These are phyloP conservation scores for Encephalitozoon cuniculi DNA, from an alignment of 371 early-diverging fungal species.

Conservation along the genomic window DNA sequence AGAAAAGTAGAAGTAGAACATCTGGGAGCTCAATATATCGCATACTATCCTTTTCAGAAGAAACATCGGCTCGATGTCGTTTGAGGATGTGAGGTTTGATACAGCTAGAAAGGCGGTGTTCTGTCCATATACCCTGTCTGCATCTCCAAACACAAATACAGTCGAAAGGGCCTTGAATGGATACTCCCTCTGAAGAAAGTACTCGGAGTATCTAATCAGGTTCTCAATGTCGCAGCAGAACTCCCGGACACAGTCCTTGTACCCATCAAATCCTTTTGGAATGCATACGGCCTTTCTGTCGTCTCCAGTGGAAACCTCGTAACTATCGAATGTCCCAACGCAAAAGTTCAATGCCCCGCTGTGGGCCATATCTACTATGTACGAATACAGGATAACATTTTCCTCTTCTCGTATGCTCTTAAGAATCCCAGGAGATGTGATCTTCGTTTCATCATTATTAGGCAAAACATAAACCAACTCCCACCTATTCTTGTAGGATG, in stretches of 20 bases:
- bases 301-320: slow-evolving; percentile 28
- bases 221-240: slow-evolving; percentile 32
- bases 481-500: slow-evolving; percentile 3
- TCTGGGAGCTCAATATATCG: slow-evolving; percentile 26
- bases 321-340: slow-evolving; percentile 46
- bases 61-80: slow-evolving; percentile 54
- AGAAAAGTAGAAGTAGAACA: slow-evolving; percentile 50
- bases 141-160: slow-evolving; percentile 44
- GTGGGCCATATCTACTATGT: slow-evolving; percentile 28
- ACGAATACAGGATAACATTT: slow-evolving; percentile 46
- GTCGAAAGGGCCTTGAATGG: slow-evolving; percentile 12
- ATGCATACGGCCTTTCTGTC: slow-evolving; percentile 28
- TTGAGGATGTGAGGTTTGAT: slow-evolving; percentile 35
- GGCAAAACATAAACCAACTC: slow-evolving; percentile 58
- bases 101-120: slow-evolving; percentile 38
- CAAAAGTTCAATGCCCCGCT: slow-evolving; percentile 48
- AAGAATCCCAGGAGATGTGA: slow-evolving; percentile 53
- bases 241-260: slow-evolving; percentile 15
- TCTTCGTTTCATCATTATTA: slow-evolving; percentile 24
- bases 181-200: slow-evolving; percentile 25
- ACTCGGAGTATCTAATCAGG: slow-evolving; percentile 31
- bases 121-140: slow-evolving; percentile 22
- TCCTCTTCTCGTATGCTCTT: slow-evolving; percentile 49
- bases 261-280: slow-evolving; percentile 1
- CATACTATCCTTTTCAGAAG: slow-evolving; percentile 22